These are phyloP conservation scores for Acacia concinna DNA, from an alignment of 331 rosid genomes.

Conservation along the genomic window DNA sequence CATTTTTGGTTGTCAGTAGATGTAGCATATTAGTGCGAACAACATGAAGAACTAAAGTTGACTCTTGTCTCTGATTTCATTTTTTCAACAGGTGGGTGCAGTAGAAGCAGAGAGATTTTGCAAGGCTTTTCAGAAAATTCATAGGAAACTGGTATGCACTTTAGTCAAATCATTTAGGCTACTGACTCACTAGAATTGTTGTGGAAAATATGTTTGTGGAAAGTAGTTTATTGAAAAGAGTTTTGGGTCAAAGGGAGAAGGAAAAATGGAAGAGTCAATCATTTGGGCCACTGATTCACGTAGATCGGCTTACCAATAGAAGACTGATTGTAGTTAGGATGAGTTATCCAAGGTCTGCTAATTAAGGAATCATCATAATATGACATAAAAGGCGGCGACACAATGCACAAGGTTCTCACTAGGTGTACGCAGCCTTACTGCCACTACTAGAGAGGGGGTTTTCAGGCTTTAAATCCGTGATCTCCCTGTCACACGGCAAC, in stretches of 20 bases:
- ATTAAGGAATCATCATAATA: no score
- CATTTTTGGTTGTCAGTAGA: background rate
- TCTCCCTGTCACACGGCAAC: no score
- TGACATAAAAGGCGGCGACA: no score
- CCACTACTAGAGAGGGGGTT: no score
- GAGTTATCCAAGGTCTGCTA: background rate
- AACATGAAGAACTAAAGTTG: background rate
- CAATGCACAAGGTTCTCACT: no score
- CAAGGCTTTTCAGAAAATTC: conserved; percentile 68
- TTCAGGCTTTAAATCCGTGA: no score
- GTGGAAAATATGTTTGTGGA: background rate
- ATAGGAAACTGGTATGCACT: conserved; percentile 66
- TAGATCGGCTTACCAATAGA: background rate
- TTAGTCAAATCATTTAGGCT: conserved; percentile 2
- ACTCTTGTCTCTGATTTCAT: background rate
- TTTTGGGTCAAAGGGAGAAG: background rate
- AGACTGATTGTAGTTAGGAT: background rate
- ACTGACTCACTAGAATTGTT: background rate
- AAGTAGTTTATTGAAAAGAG: conserved; percentile 1
- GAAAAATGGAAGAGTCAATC: no score
- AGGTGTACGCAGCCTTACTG: no score
- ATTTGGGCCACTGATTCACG: background rate
- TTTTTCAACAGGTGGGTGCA: conserved; percentile 56
- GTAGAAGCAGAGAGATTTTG: conserved; percentile 79
- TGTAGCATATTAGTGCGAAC: background rate